Conservation (phyloP, 148 eudicot species). For the Cornus florida region DNA sequence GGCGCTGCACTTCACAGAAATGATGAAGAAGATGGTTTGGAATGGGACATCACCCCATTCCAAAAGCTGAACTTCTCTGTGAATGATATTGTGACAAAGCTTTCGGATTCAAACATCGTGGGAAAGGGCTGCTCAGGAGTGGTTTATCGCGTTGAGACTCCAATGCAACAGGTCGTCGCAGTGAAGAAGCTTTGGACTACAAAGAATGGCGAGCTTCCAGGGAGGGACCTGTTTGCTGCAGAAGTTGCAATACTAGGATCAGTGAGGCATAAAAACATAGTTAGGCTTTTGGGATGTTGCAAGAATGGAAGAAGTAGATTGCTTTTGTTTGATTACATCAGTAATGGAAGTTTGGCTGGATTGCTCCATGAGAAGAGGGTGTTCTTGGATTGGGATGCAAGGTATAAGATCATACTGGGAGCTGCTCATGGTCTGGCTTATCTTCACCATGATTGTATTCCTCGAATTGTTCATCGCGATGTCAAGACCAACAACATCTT, state of each 20-base stretch:
- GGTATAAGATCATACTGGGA: constrained; percentile 39
- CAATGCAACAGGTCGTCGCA: constrained; percentile 21
- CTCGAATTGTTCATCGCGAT: constrained; percentile 39
- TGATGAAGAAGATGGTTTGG: constrained; percentile 31
- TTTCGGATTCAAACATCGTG: constrained; percentile 33
- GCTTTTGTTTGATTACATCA: constrained; percentile 38
- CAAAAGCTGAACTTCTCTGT: constrained; percentile 40
- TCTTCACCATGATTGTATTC: constrained; percentile 46
- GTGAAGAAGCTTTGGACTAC: constrained; percentile 40
- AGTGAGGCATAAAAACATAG: constrained; percentile 41
- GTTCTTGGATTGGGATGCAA: constrained; percentile 39
- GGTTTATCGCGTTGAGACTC: constrained; percentile 42
- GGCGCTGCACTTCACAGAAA: neutral
- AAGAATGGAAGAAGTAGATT: constrained; percentile 30
- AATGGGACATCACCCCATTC: constrained; percentile 40
- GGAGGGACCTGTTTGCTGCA: constrained; percentile 38
- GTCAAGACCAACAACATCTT: constrained; percentile 40
- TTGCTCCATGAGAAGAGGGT: constrained; percentile 30
- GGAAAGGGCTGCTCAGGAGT: constrained; percentile 43
- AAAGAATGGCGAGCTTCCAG: constrained; percentile 22
- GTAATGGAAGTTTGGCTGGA: constrained; percentile 37
- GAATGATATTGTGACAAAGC: constrained; percentile 27
- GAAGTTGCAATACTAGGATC: constrained; percentile 36
- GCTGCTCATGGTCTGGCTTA: constrained; percentile 45
- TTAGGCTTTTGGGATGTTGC: constrained; percentile 40